Evolutionary conservation across 1,284 basidiomycete genomes (phyloP).

Genomic region (Phlebopus sp.): DNA sequence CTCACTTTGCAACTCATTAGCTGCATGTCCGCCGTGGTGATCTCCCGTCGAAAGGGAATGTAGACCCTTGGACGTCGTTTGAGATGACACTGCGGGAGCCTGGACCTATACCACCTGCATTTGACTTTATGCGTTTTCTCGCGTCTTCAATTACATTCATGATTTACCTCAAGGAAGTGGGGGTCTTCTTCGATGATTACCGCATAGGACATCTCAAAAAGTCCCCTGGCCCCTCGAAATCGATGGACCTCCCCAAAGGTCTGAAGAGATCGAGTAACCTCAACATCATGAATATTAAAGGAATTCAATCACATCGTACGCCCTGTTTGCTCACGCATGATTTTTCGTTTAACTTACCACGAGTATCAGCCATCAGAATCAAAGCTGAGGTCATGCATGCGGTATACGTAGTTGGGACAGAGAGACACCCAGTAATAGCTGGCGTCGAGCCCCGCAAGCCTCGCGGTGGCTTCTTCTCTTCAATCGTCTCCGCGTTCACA

Average conservation of each 20-base stretch:
- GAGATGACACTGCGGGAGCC: slow-evolving; percentile 88
- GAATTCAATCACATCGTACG: slow-evolving; percentile 23
- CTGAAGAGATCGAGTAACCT: slow-evolving; percentile 8
- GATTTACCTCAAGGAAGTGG: slow-evolving; percentile 73
- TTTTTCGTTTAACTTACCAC: background rate
- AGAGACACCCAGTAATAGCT: slow-evolving; percentile 45
- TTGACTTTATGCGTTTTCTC: slow-evolving; percentile 89
- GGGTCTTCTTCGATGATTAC: slow-evolving; percentile 78
- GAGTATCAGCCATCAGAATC: slow-evolving; percentile 65
- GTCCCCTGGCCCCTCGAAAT: slow-evolving; percentile 54
- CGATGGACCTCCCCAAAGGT: slow-evolving; percentile 31
- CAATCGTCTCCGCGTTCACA: slow-evolving; percentile 66
- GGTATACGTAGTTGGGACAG: slow-evolving; percentile 72
- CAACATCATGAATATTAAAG: slow-evolving; percentile 23
- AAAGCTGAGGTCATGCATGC: slow-evolving; percentile 82
- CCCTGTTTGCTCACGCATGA: background rate
- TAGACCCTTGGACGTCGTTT: slow-evolving; percentile 81
- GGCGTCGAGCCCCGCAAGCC: slow-evolving; percentile 38
- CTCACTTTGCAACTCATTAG: slow-evolving; percentile 35
- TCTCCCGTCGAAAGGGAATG: slow-evolving; percentile 44
- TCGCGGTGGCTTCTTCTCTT: slow-evolving; percentile 71
- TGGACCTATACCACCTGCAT: slow-evolving; percentile 75
- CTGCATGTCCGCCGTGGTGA: slow-evolving; percentile 77
- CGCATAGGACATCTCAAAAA: slow-evolving; percentile 78
- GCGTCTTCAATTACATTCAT: slow-evolving; percentile 96